Percentiles rank a stretch among this genome's conserved stretches.
Conservation (phyloP, 108 stramenopile genomes). For the Cyclotella cryptica region DNA sequence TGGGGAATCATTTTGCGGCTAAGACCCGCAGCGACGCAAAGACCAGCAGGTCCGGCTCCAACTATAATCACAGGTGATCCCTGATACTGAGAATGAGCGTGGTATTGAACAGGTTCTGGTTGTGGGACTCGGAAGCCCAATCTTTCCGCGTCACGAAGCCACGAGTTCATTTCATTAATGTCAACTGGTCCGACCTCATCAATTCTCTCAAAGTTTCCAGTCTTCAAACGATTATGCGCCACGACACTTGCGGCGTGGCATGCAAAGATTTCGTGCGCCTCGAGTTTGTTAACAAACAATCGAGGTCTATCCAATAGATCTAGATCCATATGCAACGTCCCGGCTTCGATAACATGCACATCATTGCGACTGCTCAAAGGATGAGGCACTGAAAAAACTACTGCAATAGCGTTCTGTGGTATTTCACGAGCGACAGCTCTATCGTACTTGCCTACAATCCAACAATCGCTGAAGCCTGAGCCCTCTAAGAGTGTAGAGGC, state of each 20-base stretch:
- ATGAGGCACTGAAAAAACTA: constrained; percentile 64
- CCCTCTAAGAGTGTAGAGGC: constrained; percentile 55
- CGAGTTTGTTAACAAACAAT: constrained; percentile 58
- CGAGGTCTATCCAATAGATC: constrained; percentile 53
- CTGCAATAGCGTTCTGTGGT: constrained; percentile 51
- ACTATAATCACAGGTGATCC: constrained; percentile 51
- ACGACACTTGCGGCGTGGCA: constrained; percentile 63
- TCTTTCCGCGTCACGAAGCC: constrained; percentile 53
- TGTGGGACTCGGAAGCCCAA: constrained; percentile 54
- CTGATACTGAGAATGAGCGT: not conserved
- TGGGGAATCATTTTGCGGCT: constrained; percentile 40
- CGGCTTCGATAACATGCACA: constrained; percentile 59
- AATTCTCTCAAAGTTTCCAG: constrained; percentile 25
- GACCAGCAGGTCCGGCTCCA: constrained; percentile 55
- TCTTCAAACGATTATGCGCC: constrained; percentile 46
- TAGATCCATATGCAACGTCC: constrained; percentile 61
- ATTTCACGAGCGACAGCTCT: constrained; percentile 36
- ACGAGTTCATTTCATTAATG: constrained; percentile 54
- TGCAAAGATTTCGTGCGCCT: constrained; percentile 62
- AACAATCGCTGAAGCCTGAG: constrained; percentile 35
- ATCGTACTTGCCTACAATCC: constrained; percentile 68
- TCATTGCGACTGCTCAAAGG: constrained; percentile 44
- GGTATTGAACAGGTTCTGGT: constrained; percentile 25
- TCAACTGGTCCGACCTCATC: constrained; percentile 63
- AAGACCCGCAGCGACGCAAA: constrained; percentile 41